Conservation (phyloP, 768 basidiomycete genomes). For the Lyophyllum decastes region DNA sequence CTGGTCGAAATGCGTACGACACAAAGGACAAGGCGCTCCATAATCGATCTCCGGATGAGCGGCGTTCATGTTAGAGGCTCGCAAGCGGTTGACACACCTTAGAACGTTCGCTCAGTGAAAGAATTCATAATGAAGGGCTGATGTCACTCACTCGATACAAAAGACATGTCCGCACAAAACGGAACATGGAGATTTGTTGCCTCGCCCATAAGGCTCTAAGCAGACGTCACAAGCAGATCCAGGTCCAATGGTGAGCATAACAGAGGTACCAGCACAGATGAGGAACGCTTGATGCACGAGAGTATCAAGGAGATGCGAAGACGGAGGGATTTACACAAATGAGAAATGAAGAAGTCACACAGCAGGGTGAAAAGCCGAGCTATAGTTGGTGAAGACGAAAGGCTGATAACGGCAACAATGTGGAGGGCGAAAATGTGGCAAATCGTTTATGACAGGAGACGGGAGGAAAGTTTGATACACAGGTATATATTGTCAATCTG, state of each 20-base stretch:
- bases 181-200: conserved; percentile 58
- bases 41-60: conserved; percentile 11
- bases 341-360: not conserved
- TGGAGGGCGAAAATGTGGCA: not conserved
- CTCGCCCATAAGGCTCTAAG: conserved; percentile 59
- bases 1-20: conserved; percentile 53
- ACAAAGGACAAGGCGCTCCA: conserved; percentile 55
- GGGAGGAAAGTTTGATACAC: not conserved
- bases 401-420: not conserved
- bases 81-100: conserved; percentile 59
- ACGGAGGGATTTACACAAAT: not conserved
- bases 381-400: not conserved
- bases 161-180: conserved; percentile 77
- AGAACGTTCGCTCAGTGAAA: conserved; percentile 2
- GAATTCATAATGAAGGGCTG: not conserved
- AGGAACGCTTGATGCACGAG: conserved; percentile 6
- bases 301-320: not conserved
- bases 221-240: conserved; percentile 79
- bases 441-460: conserved; percentile 7
- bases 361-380: not conserved
- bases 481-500: not conserved
- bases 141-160: conserved; percentile 44
- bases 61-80: conserved; percentile 28
- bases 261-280: conserved; percentile 23
- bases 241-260: conserved; percentile 66